Base-by-base conservation (phyloP, 768 basidiomycete species). In the Mycena floridula region DNA sequence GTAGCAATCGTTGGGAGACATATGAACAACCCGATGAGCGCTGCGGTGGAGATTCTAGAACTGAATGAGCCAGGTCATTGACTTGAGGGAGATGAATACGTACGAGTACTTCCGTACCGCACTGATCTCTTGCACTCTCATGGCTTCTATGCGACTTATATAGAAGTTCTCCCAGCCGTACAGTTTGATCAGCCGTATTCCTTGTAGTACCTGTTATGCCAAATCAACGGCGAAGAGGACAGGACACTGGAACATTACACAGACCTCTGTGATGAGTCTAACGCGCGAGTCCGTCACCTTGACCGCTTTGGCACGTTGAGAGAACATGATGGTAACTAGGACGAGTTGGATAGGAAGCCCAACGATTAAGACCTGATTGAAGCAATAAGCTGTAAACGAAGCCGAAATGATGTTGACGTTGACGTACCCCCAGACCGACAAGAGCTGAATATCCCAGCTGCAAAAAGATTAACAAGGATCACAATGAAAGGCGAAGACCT, bases 391-490 rank as follows among this genome's bases (percentile, higher is more conserved):
- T 13, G 4, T n/a, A 22, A 37, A 43, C 16, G 20, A 8, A 25
- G 20, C 59, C 27, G 20, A 54, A 40, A 12, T 50, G 13, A 20
- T 25, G 18, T 15, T 5, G 32, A 27, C 27, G 22, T 9, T 43
- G 42, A 53, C 60, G 53, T 59, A 61, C 74, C 42, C 59, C 77
- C 12, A 83, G 60, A 0, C 80, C 82, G 18, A 85, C 83, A 12
- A 88, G 69, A 0, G 82, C 83, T 1, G 82, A 85, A 51, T 77
- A 79, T 5, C 84, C 82, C 16, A 88, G 67, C 72, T 82, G 37
- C 42, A 28, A 35, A 8, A 35, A 12, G 25, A 27, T 35, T 15
- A 28, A 16, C 22, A 21, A 35, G 4, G 42, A 15, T 28, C 26
- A 9, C 21, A 18, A 25, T 21, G 13, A 25, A 21, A 30, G 25